A percentile compares a stretch with the other conserved stretches of the same genome.
Evolutionary conservation across 108 stramenopile species (phyloP).

Genomic region (Cyclostephanos tholiformis): DNA sequence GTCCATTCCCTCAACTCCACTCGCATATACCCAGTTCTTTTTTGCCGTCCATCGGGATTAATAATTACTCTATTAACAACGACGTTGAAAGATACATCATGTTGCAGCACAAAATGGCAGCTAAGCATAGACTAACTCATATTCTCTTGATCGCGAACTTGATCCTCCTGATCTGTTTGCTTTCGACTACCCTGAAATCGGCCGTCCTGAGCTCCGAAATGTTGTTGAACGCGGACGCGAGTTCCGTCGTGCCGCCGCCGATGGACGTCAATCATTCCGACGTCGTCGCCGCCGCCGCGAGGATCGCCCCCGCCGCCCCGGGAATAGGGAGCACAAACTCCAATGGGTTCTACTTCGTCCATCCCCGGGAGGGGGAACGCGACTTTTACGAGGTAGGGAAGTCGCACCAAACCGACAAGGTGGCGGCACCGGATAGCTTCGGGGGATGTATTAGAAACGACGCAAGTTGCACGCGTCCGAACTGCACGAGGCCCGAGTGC

Average conservation of each 20-base stretch:
- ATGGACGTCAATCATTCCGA: neutral
- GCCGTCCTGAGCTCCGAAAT: neutral
- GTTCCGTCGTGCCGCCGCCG: neutral
- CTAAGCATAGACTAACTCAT: neutral
- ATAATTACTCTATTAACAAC: too few relatives aligned
- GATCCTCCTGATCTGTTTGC: neutral
- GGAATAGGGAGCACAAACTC: conserved; percentile 18
- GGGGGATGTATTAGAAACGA: conserved; percentile 19
- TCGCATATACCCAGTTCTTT: too few relatives aligned
- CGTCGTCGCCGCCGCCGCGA: too few relatives aligned
- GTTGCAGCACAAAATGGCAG: neutral
- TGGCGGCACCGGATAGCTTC: conserved; percentile 4
- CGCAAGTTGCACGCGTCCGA: conserved; percentile 24
- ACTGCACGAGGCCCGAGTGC: conserved; percentile 32
- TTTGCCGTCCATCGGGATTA: too few relatives aligned
- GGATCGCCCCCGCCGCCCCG: neutral
- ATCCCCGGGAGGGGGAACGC: conserved; percentile 23
- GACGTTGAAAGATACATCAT: too few relatives aligned
- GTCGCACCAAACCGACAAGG: conserved; percentile 24
- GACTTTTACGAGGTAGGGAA: conserved; percentile 28
- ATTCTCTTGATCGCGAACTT: conserved; percentile 3
- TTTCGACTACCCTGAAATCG: neutral
- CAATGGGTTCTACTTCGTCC: conserved; percentile 27
- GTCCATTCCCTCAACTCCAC: too few relatives aligned
- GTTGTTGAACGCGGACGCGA: neutral